Conservation (phyloP, 1,284 basidiomycete species). For the Melampsora americana region DNA sequence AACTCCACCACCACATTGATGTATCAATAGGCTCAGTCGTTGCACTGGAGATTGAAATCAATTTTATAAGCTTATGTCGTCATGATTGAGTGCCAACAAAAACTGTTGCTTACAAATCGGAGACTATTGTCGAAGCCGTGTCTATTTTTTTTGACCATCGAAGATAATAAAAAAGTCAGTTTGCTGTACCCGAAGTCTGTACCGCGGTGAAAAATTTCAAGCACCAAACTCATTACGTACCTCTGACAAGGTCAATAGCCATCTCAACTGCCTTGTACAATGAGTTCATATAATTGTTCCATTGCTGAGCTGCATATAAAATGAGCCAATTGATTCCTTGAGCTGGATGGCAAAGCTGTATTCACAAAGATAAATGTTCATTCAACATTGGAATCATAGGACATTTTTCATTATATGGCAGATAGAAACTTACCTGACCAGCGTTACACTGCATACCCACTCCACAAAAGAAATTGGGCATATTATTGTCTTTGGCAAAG, state of each 20-base stretch:
- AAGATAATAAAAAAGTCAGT: background rate
- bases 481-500: conserved; percentile 35
- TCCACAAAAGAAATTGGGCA: conserved; percentile 40
- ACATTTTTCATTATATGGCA: background rate
- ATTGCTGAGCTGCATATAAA: conserved; percentile 39
- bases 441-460: conserved; percentile 36
- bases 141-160: background rate
- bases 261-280: conserved; percentile 29
- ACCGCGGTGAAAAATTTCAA: background rate
- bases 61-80: background rate
- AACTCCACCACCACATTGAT: conserved; percentile 29
- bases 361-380: background rate
- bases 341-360: conserved; percentile 37
- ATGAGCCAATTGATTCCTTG: conserved; percentile 43
- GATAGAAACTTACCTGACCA: conserved; percentile 25
- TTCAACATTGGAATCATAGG: background rate
- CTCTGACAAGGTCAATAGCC: conserved; percentile 27
- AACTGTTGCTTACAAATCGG: conserved; percentile 28
- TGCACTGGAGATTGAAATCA: background rate
- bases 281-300: conserved; percentile 42
- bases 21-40: conserved; percentile 11
- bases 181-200: background rate
- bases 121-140: conserved; percentile 24
- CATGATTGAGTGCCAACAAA: background rate
- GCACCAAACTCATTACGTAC: background rate